Evolutionary conservation across 306 rosid genomes (phyloP).

Genomic region (Cercis canadensis): DNA sequence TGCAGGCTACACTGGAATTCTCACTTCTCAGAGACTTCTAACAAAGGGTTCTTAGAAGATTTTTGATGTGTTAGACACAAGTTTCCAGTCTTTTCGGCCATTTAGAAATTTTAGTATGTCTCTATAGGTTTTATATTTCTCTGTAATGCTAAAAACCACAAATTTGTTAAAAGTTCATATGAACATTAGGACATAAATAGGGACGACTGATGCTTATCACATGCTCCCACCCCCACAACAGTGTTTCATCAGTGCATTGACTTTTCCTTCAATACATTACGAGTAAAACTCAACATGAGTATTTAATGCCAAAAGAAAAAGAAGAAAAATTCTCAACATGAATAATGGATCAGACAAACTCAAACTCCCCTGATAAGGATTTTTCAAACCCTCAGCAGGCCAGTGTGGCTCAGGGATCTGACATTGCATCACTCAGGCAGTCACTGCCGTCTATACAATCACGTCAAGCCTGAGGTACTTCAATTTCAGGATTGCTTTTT

Average conservation of each 20-base stretch:
- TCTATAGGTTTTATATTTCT: not conserved
- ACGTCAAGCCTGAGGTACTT: not conserved
- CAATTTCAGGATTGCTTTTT: conserved; percentile 16
- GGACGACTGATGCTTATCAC: not conserved
- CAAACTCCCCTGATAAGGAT: not conserved
- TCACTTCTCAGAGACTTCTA: not conserved
- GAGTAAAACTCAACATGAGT: not conserved
- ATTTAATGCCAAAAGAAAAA: no score
- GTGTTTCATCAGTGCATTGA: not conserved
- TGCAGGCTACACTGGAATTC: conserved; percentile 12
- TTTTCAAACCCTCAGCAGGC: not conserved
- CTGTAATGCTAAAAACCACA: not conserved
- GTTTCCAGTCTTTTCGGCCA: not conserved
- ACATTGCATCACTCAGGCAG: not conserved
- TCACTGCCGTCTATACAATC: not conserved
- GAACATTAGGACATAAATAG: not conserved
- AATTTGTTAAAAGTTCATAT: not conserved
- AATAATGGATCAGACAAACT: not conserved
- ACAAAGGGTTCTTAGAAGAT: not conserved
- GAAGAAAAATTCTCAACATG: not conserved
- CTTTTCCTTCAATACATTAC: not conserved
- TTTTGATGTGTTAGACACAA: conserved; percentile 1
- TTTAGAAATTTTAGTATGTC: not conserved
- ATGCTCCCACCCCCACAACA: not conserved
- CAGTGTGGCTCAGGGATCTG: not conserved